Evolutionary conservation across 2,329 filamentous ascomycete species (phyloP).

Genomic region (Balansia obtecta): DNA sequence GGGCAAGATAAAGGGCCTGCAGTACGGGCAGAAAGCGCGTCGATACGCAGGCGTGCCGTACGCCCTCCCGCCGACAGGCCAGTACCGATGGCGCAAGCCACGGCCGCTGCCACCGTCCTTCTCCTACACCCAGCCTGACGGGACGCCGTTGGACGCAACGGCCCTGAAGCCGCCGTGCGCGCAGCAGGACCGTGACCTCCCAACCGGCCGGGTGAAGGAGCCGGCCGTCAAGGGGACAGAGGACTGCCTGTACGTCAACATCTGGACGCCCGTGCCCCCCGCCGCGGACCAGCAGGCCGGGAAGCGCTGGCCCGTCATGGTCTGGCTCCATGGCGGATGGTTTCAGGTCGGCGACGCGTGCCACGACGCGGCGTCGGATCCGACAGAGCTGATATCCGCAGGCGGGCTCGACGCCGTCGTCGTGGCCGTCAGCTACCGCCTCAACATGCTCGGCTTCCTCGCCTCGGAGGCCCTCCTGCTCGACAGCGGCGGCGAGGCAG

Average conservation of each 20-base stretch:
- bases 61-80: constrained; percentile 24
- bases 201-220: neutral
- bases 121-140: constrained; percentile 14
- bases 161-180: constrained; percentile 26
- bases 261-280: constrained; percentile 31
- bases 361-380: constrained; percentile 28
- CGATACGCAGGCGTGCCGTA: constrained; percentile 26
- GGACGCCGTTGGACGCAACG: constrained; percentile 11
- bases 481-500: constrained; percentile 13
- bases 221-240: constrained; percentile 21
- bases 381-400: constrained; percentile 28
- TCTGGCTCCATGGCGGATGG: constrained; percentile 32
- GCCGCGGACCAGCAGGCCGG: constrained; percentile 5
- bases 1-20: constrained; percentile 20
- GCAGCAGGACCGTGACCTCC: constrained; percentile 15
- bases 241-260: constrained; percentile 33
- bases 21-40: constrained; percentile 22
- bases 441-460: constrained; percentile 32
- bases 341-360: constrained; percentile 32
- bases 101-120: constrained; percentile 17
- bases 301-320: constrained; percentile 17
- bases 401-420: constrained; percentile 26
- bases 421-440: constrained; percentile 21
- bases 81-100: constrained; percentile 26
- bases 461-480: constrained; percentile 24